A percentile compares a stretch with the other conserved stretches of the same genome.
These are phyloP conservation scores for Saccharomyces pastorianus DNA, from an alignment of 1,139 yeast species.

Conservation along the genomic window DNA sequence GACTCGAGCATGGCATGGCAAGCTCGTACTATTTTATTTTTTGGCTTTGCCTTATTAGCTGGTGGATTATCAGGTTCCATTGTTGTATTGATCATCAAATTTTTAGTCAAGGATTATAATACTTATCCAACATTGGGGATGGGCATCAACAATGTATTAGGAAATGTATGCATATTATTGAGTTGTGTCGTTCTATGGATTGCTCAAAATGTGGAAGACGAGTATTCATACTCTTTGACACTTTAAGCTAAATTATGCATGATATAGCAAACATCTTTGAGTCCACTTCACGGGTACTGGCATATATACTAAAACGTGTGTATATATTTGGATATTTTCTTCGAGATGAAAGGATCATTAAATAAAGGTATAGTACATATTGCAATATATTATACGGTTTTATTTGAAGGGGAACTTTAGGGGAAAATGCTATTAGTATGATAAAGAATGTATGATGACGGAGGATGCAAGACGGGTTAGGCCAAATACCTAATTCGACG, in stretches of 20 bases:
- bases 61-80: constrained; percentile 93
- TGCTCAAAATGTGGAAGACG: constrained; percentile 91
- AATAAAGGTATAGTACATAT: not conserved
- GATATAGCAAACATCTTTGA: not conserved
- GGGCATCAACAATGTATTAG: constrained; percentile 88
- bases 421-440: not conserved
- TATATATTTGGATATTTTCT: not conserved
- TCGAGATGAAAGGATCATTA: not conserved
- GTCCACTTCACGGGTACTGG: not conserved
- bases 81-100: constrained; percentile 78
- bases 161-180: constrained; percentile 72
- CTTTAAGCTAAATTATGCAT: constrained; percentile 35
- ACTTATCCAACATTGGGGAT: constrained; percentile 83
- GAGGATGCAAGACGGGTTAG: not conserved
- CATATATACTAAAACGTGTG: not conserved
- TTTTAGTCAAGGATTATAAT: constrained; percentile 64
- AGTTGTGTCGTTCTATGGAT: constrained; percentile 87
- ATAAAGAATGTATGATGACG: not conserved
- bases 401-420: not conserved
- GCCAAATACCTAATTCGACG: not conserved
- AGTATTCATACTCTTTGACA: constrained; percentile 84
- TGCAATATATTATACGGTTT: not conserved
- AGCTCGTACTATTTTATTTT: constrained; percentile 78
- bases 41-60: constrained; percentile 87
- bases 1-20: constrained; percentile 72